These are phyloP conservation scores for Rosa lucieae DNA, from an alignment of 306 rosid species.

Conservation along the genomic window DNA sequence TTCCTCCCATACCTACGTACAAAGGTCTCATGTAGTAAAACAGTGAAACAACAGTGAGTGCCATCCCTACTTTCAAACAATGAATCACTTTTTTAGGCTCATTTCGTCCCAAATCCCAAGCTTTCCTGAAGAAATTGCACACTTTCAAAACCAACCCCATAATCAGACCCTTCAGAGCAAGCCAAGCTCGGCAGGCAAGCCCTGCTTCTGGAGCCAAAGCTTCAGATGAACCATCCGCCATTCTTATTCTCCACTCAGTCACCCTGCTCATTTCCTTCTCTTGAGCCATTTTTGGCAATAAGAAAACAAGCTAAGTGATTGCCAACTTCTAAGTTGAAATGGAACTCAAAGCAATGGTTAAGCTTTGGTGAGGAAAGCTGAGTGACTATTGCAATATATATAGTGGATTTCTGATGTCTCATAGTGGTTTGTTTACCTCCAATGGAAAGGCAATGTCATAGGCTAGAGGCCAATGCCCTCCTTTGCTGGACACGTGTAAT, in stretches of 20 bases:
- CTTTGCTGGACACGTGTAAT: not conserved
- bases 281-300: conserved; percentile 26
- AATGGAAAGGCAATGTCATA: conserved; percentile 17
- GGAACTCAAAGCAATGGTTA: conserved; percentile 5
- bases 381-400: conserved; percentile 28
- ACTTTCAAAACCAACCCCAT: conserved; percentile 40
- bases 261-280: conserved; percentile 27
- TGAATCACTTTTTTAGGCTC: conserved; percentile 83
- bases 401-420: conserved; percentile 2
- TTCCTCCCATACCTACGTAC: conserved; percentile 72
- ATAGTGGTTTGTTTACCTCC: not conserved
- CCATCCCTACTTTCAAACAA: conserved; percentile 71
- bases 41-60: conserved; percentile 71
- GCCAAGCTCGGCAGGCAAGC: conserved; percentile 17
- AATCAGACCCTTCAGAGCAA: conserved; percentile 33
- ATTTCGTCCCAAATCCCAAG: conserved; percentile 66
- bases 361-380: conserved; percentile 14
- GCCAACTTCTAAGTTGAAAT: not conserved
- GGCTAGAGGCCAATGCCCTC: not conserved
- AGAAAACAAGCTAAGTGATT: not conserved
- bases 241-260: conserved; percentile 64
- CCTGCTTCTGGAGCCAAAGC: conserved; percentile 28
- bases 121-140: conserved; percentile 51
- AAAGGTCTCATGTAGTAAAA: conserved; percentile 79
- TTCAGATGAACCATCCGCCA: conserved; percentile 42